These are phyloP conservation scores for Spathaspora sp. DNA, from an alignment of 1,139 yeast genomes.

Conservation along the genomic window DNA sequence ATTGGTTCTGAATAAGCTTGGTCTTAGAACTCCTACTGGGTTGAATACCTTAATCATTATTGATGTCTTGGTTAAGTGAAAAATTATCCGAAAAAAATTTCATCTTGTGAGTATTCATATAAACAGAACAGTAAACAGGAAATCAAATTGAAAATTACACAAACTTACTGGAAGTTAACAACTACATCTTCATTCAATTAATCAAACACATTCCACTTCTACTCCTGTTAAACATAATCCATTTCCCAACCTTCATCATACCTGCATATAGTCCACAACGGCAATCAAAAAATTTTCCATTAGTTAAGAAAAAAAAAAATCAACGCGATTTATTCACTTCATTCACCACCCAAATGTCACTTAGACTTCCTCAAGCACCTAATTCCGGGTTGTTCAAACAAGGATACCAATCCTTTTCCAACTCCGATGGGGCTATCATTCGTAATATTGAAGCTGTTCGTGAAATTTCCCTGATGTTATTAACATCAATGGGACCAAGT, in stretches of 20 bases:
- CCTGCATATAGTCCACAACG: not conserved
- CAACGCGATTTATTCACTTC: not conserved
- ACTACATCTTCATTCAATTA: no score
- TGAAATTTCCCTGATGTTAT: conserved; percentile 86
- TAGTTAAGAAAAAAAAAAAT: not conserved
- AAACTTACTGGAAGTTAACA: no score
- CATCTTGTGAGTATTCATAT: not conserved
- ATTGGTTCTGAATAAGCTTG: not conserved
- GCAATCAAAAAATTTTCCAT: conserved; percentile 2
- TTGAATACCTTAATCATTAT: not conserved
- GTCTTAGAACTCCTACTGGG: conserved; percentile 1
- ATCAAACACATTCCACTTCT: no score
- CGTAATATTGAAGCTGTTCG: conserved; percentile 93
- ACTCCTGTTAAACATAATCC: no score
- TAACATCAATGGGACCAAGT: conserved; percentile 96
- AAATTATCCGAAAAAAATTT: not conserved
- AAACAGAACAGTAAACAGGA: not conserved
- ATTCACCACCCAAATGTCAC: conserved; percentile 58
- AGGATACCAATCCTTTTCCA: conserved; percentile 87
- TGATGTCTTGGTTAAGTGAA: no score
- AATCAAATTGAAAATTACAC: no score
- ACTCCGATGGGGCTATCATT: conserved; percentile 91
- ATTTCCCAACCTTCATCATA: not conserved
- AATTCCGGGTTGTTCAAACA: conserved; percentile 92
- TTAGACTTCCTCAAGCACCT: conserved; percentile 91